Evolutionary conservation across 768 basidiomycete species (phyloP).

Genomic region (Cystofilobasidium macerans): DNA sequence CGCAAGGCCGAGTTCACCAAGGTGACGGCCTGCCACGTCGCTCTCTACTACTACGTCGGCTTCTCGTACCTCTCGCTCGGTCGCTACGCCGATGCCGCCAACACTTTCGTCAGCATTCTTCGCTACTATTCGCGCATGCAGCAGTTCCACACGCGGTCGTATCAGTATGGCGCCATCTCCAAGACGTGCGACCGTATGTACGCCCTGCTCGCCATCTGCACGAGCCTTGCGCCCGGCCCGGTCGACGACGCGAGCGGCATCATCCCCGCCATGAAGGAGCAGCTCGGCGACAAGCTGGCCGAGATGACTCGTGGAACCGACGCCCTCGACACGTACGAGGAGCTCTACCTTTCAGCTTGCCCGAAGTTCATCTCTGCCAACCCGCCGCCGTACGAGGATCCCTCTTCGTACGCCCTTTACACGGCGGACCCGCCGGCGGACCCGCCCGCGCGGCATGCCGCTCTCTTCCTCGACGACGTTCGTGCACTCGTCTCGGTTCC

Average conservation of each 20-base stretch:
- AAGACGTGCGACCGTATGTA: slow-evolving; percentile 98
- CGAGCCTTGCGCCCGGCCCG: slow-evolving; percentile 80
- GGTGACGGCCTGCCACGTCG: slow-evolving; percentile 36
- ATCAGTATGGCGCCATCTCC: slow-evolving; percentile 96
- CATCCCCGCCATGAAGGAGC: slow-evolving; percentile 81
- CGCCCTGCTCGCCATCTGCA: slow-evolving; percentile 84
- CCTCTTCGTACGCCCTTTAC: slow-evolving; percentile 49
- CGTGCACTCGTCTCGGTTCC: slow-evolving; percentile 63
- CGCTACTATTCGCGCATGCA: slow-evolving; percentile 94
- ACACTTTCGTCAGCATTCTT: slow-evolving; percentile 79
- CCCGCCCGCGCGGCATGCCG: slow-evolving; percentile 70
- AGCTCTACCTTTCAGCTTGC: slow-evolving; percentile 86
- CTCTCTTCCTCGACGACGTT: slow-evolving; percentile 73
- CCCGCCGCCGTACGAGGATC: slow-evolving; percentile 83
- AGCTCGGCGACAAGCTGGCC: slow-evolving; percentile 78
- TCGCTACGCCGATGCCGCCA: slow-evolving; percentile 88
- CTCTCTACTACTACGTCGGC: slow-evolving; percentile 68
- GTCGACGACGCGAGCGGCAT: slow-evolving; percentile 72
- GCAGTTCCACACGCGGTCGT: slow-evolving; percentile 90
- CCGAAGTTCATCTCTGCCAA: slow-evolving; percentile 95
- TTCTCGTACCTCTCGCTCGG: slow-evolving; percentile 94
- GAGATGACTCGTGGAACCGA: slow-evolving; percentile 67
- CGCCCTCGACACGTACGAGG: slow-evolving; percentile 68
- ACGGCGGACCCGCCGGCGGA: slow-evolving; percentile 46
- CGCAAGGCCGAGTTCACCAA: slow-evolving; percentile 47